Conservation (phyloP, 352 stramenopile genomes). For the Pythium utonaiense region DNA sequence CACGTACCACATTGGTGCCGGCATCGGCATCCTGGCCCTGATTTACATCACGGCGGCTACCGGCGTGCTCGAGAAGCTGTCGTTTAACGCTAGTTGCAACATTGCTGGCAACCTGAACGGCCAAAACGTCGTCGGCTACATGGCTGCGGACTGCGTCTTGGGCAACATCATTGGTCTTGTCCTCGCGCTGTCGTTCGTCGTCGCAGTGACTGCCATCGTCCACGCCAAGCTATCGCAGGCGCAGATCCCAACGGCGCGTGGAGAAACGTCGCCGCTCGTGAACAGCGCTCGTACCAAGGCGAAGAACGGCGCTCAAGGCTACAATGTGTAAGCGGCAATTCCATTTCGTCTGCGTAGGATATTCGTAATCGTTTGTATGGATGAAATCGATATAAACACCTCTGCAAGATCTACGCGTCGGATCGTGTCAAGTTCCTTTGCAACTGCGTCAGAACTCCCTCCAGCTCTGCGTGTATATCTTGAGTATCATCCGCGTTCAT, state of each 20-base stretch:
- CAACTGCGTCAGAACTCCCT: slow-evolving; percentile 44
- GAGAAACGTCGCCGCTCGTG: slow-evolving; percentile 50
- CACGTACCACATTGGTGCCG: slow-evolving; percentile 67
- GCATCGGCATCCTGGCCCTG: slow-evolving; percentile 58
- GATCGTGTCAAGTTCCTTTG: slow-evolving; percentile 26
- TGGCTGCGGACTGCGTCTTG: slow-evolving; percentile 68
- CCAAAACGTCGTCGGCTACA: slow-evolving; percentile 57
- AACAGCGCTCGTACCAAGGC: slow-evolving; percentile 1
- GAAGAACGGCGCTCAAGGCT: slow-evolving; percentile 9
- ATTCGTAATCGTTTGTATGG: neutral
- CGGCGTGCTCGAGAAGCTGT: slow-evolving; percentile 79
- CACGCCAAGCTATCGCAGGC: slow-evolving; percentile 36
- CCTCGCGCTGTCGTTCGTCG: slow-evolving; percentile 39
- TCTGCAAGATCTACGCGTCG: neutral
- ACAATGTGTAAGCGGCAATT: slow-evolving; percentile 20
- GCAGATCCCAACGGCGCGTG: slow-evolving; percentile 15
- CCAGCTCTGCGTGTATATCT: slow-evolving; percentile 27
- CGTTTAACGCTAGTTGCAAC: slow-evolving; percentile 85
- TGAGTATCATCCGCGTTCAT: slow-evolving; percentile 12
- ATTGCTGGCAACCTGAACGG: slow-evolving; percentile 62
- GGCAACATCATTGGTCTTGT: slow-evolving; percentile 74
- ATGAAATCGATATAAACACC: slow-evolving; percentile 1
- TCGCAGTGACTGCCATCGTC: slow-evolving; percentile 50
- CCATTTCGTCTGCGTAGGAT: neutral
- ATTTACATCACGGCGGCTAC: slow-evolving; percentile 58